Evolutionary conservation across 2,329 filamentous ascomycete species (phyloP).

Genomic region (Ceratocystis alfenasii): DNA sequence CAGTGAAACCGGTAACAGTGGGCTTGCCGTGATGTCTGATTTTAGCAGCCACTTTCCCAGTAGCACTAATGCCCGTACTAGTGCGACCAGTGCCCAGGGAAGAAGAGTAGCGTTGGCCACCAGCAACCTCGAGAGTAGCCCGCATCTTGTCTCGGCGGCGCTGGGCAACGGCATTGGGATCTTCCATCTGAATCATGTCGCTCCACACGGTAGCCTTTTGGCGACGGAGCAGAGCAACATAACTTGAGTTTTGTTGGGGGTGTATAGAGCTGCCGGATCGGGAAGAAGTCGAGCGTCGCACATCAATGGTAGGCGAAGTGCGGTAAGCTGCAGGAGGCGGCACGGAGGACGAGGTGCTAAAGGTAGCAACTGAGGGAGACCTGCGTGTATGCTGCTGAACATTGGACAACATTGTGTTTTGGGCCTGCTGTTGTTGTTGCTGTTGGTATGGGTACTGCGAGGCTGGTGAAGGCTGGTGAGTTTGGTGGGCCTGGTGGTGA

Average conservation of each 20-base stretch:
- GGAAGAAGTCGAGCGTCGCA: slow-evolving; percentile 68
- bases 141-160: slow-evolving; percentile 79
- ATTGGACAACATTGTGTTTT: slow-evolving; percentile 25
- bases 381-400: slow-evolving; percentile 37
- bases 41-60: slow-evolving; percentile 63
- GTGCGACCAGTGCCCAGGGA: slow-evolving; percentile 39
- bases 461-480: not conserved
- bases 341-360: slow-evolving; percentile 59
- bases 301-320: slow-evolving; percentile 43
- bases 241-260: slow-evolving; percentile 49
- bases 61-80: slow-evolving; percentile 49
- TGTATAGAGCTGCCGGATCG: slow-evolving; percentile 48
- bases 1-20: slow-evolving; percentile 65
- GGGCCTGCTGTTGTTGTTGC: slow-evolving; percentile 27
- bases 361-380: slow-evolving; percentile 54
- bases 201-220: slow-evolving; percentile 99
- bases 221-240: slow-evolving; percentile 89
- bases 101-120: slow-evolving; percentile 38
- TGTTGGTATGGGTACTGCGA: slow-evolving; percentile 22
- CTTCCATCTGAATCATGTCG: slow-evolving; percentile 83
- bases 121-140: slow-evolving; percentile 71
- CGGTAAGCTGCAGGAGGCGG: slow-evolving; percentile 47
- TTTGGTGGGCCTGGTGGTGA: slow-evolving; percentile 15
- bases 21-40: slow-evolving; percentile 79
- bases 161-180: slow-evolving; percentile 69